phyloP scores from a whole-genome alignment of 345 rosid species.

The Lepidium aucheri region DNA sequence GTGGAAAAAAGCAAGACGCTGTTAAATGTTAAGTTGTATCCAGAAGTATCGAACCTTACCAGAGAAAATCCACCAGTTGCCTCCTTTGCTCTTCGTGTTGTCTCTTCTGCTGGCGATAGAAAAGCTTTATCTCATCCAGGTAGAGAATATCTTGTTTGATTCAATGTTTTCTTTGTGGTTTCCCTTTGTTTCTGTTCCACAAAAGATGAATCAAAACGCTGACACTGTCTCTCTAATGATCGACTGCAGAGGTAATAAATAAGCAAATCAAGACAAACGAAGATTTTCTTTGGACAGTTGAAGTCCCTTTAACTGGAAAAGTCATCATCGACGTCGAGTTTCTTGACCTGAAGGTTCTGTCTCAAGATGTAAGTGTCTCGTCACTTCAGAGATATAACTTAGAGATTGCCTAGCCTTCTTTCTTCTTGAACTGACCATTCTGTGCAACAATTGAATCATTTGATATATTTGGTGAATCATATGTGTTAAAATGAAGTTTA shows the following conservation, averaged over 20 bases:
- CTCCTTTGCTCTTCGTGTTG: constrained; percentile 66
- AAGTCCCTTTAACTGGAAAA: constrained; percentile 75
- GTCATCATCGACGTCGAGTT: constrained; percentile 88
- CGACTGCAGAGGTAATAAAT: constrained; percentile 56
- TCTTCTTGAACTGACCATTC: neutral
- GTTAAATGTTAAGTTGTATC: constrained; percentile 58
- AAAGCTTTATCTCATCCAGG: constrained; percentile 81
- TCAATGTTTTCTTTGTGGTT: neutral
- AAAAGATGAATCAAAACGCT: neutral
- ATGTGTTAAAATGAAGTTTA: neutral
- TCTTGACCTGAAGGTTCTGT: constrained; percentile 65
- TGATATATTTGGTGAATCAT: neutral
- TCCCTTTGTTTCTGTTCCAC: neutral
- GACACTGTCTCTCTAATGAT: neutral
- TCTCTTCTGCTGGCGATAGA: constrained; percentile 63
- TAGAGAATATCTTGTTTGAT: constrained; percentile 4
- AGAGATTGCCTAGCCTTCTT: neutral
- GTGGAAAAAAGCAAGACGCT: constrained; percentile 78
- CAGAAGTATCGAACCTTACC: constrained; percentile 64
- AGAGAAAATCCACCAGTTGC: constrained; percentile 85
- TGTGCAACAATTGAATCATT: neutral
- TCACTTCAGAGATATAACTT: neutral
- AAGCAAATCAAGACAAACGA: constrained; percentile 66
- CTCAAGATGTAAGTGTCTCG: constrained; percentile 48
- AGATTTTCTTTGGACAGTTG: constrained; percentile 78